Evolutionary conservation across 768 basidiomycete species (phyloP).

Genomic region (Austroboletus eburneus): DNA sequence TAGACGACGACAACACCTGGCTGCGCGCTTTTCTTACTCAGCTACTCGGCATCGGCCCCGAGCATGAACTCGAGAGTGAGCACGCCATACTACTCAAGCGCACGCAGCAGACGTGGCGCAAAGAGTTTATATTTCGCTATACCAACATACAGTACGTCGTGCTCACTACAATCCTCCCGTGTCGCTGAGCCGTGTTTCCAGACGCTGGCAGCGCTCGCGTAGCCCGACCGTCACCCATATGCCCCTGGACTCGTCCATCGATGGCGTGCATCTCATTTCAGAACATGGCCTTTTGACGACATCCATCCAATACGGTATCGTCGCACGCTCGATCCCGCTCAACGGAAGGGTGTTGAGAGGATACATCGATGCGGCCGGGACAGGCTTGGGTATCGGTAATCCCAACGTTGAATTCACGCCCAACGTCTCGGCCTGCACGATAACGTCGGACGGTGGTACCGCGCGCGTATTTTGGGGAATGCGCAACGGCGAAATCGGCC

Average conservation of each 20-base stretch:
- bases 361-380: conserved; percentile 60
- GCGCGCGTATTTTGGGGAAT: conserved; percentile 75
- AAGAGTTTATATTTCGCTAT: conserved; percentile 61
- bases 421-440: conserved; percentile 53
- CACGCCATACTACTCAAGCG: conserved; percentile 51
- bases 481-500: conserved; percentile 59
- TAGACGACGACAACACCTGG: conserved; percentile 80
- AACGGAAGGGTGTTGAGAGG: conserved; percentile 68
- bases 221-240: conserved; percentile 57
- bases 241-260: conserved; percentile 57
- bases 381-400: conserved; percentile 60
- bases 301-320: conserved; percentile 64
- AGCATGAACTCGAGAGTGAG: conserved; percentile 47
- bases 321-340: conserved; percentile 68
- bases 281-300: conserved; percentile 53
- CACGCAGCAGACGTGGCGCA: conserved; percentile 59
- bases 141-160: conserved; percentile 47
- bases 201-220: conserved; percentile 68
- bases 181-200: conserved; percentile 24
- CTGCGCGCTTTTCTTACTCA: conserved; percentile 66
- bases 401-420: conserved; percentile 74
- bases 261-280: conserved; percentile 57
- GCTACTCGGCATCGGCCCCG: conserved; percentile 63
- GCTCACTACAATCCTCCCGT: neutral
- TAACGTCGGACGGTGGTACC: conserved; percentile 60